Base-by-base conservation (phyloP, 1,139 yeast genomes). In the Suhomyces atakaporum region DNA sequence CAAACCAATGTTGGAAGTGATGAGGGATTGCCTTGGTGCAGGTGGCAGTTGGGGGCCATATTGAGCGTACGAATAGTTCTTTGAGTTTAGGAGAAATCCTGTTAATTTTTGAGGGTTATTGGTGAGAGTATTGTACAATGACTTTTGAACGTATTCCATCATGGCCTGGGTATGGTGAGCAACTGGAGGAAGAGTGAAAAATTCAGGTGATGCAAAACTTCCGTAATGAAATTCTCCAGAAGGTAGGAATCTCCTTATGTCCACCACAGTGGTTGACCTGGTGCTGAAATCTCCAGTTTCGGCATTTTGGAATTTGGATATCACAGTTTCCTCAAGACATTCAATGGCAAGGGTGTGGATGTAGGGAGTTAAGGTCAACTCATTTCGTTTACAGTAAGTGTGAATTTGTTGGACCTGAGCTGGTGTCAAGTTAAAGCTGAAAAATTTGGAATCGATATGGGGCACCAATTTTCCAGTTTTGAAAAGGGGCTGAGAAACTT, bases 1-100 rank as follows among this genome's bases (percentile, higher is more conserved):
- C 14, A 33, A 33, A 7, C 61, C 60, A 27, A 58, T 39, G 36
- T 58, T 57, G 2, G 60, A 54, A 6, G 54, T 35, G 15, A 53
- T 44, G 14, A 55, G 33, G 3, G 60, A 49, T 22, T 36, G 39
- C 21, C 54, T 40, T 10, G 43, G 48, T 12, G 35, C 35, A 5
- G 13, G 18, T 7, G n/a, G 10, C 7, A 31, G 12, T 7, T 21
- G 15, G n/a, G 6, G 15, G 12, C 12, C 11, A 13, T 21, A 19
- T n/a, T 31, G 14, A 10, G 7, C 10, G 12, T 21, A 21, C 2
- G 21, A 5, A 14, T 26, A 6, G 13, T 31, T n/a, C n/a, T n/a
- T n/a, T n/a, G n/a, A n/a, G n/a, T n/a, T n/a, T n/a, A n/a, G n/a
- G n/a, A n/a, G 10, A 22, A 22, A 18, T 6, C 20, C 20, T 6